Evolutionary conservation across 257 asterid species (phyloP).

Genomic region (Solanum pennellii): DNA sequence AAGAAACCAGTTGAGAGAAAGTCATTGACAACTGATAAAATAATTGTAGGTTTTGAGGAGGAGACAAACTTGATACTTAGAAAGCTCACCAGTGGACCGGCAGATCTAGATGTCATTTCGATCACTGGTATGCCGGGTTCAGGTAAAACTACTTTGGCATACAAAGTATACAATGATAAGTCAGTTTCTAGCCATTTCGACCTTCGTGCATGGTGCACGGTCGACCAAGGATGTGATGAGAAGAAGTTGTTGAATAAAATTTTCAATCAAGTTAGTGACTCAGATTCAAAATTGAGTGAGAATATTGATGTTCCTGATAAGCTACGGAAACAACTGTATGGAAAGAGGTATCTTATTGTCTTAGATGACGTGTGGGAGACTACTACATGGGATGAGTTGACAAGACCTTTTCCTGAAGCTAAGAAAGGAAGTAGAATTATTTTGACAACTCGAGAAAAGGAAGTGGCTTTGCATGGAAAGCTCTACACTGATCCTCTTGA

Average conservation of each 20-base stretch:
- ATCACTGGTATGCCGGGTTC: not conserved
- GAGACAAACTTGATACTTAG: not conserved
- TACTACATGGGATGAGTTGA: no score
- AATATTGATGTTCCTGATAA: not conserved
- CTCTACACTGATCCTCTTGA: no score
- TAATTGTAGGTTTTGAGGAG: not conserved
- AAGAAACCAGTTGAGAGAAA: not conserved
- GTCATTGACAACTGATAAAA: not conserved
- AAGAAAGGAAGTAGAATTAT: no score
- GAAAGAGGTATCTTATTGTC: not conserved
- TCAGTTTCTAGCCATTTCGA: not conserved
- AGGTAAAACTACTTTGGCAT: not conserved
- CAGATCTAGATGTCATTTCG: not conserved
- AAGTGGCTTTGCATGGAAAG: no score
- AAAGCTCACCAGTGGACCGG: not conserved
- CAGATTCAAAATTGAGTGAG: not conserved
- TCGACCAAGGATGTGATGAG: not conserved
- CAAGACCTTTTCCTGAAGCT: no score
- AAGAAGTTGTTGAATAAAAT: not conserved
- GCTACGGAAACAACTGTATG: not conserved
- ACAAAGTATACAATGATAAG: not conserved
- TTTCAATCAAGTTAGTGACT: not conserved
- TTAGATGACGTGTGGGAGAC: no score
- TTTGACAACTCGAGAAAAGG: no score
- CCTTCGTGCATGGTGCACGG: not conserved